Base-by-base conservation (phyloP, 371 early-diverging fungal species). In the Apophysomyces variabilis region DNA sequence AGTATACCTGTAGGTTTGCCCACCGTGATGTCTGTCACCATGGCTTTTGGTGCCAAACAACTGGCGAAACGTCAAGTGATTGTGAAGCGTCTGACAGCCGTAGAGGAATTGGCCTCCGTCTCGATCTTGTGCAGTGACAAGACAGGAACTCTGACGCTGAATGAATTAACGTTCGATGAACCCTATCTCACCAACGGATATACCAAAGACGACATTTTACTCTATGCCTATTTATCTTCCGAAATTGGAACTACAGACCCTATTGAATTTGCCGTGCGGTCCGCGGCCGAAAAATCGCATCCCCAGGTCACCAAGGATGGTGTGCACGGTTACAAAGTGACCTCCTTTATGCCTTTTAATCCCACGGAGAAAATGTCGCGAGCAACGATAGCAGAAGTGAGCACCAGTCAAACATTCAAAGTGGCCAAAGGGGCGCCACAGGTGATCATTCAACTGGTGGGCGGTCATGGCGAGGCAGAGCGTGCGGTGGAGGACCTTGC, bases 341-440 rank as follows among this genome's bases (percentile, higher is more conserved):
- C 87, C 38, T 87, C 89, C 5, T 96, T 95, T 79, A 79, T 89
- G 46, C 97, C 97, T 5, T 97, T 97, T 85, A 94, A 97, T 76
- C 95, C 97, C 4, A 84, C 83, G 8, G 90, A 93, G 66, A 97
- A 96, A 75, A 87, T 93, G 80, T 94, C 96, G 43, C 92, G 92
- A 78, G 95, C 96, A 54, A 93, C 91, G 5, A 90, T 96, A 43
- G 62, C 87, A 90, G 68, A 76, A 83, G 47, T 75, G 84, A 16
- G 90, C 84, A 35, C 87, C 80, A 56, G 85, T 84, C 61, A 37
- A 8, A 76, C 81, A 35, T 96, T 94, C 83, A 85, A 90, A 68
- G 92, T 92, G 36, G 94, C 95, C 70, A 97, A 97, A 85, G 97
- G 97, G 67, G 96, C 97, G 18, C 97, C 97, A 16, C 96, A 95